Conservation (phyloP, 2,329 filamentous ascomycete species). For the Xylogone sp. region DNA sequence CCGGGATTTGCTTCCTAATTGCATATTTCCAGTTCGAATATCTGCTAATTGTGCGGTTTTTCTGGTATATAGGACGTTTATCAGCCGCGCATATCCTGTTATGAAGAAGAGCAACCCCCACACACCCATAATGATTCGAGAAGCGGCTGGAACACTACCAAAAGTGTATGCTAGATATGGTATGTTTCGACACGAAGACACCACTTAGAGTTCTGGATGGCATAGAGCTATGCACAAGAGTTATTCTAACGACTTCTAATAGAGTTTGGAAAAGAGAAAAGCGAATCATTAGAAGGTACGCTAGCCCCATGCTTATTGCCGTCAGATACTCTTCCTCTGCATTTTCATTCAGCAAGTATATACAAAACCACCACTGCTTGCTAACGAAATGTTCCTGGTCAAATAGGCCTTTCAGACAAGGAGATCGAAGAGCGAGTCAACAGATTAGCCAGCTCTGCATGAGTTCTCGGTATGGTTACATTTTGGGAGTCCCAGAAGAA, state of each 20-base stretch:
- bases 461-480: slow-evolving; percentile 36
- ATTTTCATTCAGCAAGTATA: too few relatives aligned
- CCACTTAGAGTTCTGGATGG: background rate
- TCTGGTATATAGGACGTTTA: slow-evolving; percentile 65
- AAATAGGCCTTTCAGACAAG: slow-evolving; percentile 64
- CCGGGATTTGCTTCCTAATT: slow-evolving; percentile 1
- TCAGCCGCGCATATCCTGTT: slow-evolving; percentile 86
- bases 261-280: slow-evolving; percentile 68
- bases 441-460: slow-evolving; percentile 58
- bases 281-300: slow-evolving; percentile 57
- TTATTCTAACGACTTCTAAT: slow-evolving; percentile 4
- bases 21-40: background rate
- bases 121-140: slow-evolving; percentile 90
- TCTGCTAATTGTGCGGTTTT: slow-evolving; percentile 8
- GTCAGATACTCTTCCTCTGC: too few relatives aligned
- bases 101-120: slow-evolving; percentile 99
- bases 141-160: slow-evolving; percentile 80
- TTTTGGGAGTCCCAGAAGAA: too few relatives aligned
- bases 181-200: slow-evolving; percentile 39
- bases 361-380: background rate
- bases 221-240: too few relatives aligned
- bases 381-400: slow-evolving; percentile 14
- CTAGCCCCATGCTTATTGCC: too few relatives aligned
- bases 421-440: slow-evolving; percentile 67
- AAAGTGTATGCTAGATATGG: slow-evolving; percentile 91